A percentile compares a stretch with the other conserved stretches of the same genome.
Conservation (phyloP, 2,329 filamentous ascomycete genomes). For the Ophiocordyceps sinensis region DNA sequence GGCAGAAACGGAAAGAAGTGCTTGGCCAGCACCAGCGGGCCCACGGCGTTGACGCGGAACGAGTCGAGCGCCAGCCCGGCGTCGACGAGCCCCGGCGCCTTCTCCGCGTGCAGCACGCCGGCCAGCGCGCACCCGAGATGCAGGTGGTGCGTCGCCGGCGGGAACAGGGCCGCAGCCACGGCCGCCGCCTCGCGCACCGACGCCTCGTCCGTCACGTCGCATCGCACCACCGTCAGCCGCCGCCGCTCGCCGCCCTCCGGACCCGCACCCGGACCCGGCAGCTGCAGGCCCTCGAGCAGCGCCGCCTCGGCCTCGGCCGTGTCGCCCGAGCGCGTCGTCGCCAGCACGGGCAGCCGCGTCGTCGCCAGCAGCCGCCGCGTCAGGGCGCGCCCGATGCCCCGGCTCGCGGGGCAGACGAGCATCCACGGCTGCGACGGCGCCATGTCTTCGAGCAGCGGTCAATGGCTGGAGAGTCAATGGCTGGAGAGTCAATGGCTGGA, state of each 20-base stretch:
- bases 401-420: conserved; percentile 30
- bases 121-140: conserved; percentile 57
- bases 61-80: conserved; percentile 47
- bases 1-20: conserved; percentile 59
- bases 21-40: conserved; percentile 63
- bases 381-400: conserved; percentile 34
- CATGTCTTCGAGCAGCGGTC: background rate
- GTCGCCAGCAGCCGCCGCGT: conserved; percentile 31
- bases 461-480: too few species aligned
- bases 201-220: conserved; percentile 43
- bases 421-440: conserved; percentile 32
- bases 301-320: conserved; percentile 18
- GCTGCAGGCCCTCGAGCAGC: conserved; percentile 16
- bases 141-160: conserved; percentile 37
- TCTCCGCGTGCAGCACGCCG: conserved; percentile 61
- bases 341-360: conserved; percentile 33
- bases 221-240: conserved; percentile 23
- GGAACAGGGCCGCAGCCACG: conserved; percentile 37
- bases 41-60: conserved; percentile 60
- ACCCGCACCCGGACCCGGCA: conserved; percentile 1
- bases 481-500: too few species aligned
- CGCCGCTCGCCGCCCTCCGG: background rate
- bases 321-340: conserved; percentile 24
- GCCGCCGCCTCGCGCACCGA: conserved; percentile 43
- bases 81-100: conserved; percentile 50